Evolutionary conservation across 169 alveolate species (phyloP), one percentile per base, ranked within the genome.

Genomic region (Plasmodium vinckei): DNA sequence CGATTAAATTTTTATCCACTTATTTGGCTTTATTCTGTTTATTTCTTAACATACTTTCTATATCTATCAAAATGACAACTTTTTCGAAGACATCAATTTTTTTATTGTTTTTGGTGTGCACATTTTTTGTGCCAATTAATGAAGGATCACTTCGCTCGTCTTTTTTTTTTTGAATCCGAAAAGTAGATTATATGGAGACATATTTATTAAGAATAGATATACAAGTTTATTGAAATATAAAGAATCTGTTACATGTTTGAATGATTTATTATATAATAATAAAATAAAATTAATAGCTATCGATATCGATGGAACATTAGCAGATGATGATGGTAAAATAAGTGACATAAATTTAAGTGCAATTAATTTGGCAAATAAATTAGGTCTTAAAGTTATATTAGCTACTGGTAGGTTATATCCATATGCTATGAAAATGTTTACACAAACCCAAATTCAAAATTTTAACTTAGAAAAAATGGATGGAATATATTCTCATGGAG

Each of bases 121-220:
- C 42, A 5, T 21, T 77, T 19, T 53, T 77, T 3, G 23, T 77
- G 19, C 21, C 44, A 1, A 25, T 46, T 54, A 15, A 63, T 21
- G 47, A 77, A 23, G 88, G 42, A 33, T 33, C 42, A 4, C 6
- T 77, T 49, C 88, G 79, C 61, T 77, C 42, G 42, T 33, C 19
- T 77, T 77, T 77, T 75, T 75, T 75, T 77, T 77, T 77, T 77
- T 77, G 88, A 73, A 77, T 19, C 88, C 88, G 70, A 49, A 65
- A 77, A 77, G 13, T 25, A 64, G 61, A 15, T 9, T 57, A n/a
- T 7, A 25, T 13, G 67, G 68, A 54, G 39, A 57, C 13, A 13
- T 63, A 46, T 77, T 47, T 44, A 77, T 77, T 27, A 15, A 77
- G 65, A 77, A 39, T 6, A 77, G 51, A 9, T 77, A 77, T 15